Evolutionary conservation across 1,284 basidiomycete species (phyloP), one percentile per base, ranked within the genome.

Genomic region (Ustilago shanxiensis): DNA sequence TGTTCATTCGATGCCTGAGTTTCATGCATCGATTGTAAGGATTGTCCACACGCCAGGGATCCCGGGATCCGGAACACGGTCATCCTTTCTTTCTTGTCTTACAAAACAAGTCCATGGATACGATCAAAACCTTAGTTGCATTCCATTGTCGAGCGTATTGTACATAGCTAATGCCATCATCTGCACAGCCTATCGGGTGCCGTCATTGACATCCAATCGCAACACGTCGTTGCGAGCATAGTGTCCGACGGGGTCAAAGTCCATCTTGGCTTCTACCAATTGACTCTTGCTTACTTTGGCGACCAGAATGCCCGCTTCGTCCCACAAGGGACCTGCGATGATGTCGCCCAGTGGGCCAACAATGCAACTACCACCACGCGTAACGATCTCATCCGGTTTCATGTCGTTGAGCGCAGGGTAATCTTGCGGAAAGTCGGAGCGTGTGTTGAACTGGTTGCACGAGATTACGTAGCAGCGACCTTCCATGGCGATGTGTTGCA

Each of bases 381-480:
- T 91, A 88, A 92, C 89, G n/a, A 91, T 86, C 70, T 89, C 90
- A 55, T 89, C 72, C 3, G 72, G 59, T 47, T 69, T 58, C 20
- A 65, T 53, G 26, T 66, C 72, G 56, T 69, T 59, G 41, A 65
- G 65, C 18, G 60, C 68, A 26, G 90, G 86, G 74, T 91, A 90
- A 66, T 88, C 89, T 2, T 84, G 79, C 0, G 91, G 91, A 75
- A 89, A 92, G 82, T 92, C 89, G 33, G 65, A 44, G 8, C 66
- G 62, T 8, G 54, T 60, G 65, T 70, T 80, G 70, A 78, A 82
- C 80, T 91, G 92, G 81, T 89, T 92, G 18, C 89, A 90, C 18
- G 90, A 89, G 28, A 92, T 86, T 45, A 93, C 92, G 83, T 92
- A 93, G 86, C 91, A 92, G 26, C 92, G 89, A 1, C 92, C 92